Evolutionary conservation across 163 green algal species (phyloP), one percentile per base, ranked within the genome.

Genomic region (Chlorella variabilis): DNA sequence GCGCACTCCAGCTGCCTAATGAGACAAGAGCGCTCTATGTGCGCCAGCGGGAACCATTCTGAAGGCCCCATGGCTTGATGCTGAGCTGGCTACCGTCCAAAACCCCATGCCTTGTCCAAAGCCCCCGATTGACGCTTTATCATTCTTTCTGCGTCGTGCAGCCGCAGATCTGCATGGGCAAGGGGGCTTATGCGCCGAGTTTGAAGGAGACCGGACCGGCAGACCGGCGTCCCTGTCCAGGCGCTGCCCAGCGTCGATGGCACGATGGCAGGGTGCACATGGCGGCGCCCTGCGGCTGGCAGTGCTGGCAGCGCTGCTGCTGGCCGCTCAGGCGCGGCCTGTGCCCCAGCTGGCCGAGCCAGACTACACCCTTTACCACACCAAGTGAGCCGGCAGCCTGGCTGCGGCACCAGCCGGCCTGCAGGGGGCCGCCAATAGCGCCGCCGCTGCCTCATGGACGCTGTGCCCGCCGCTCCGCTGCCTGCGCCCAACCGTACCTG

Each of bases 291-390:
- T 67, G 59, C 59, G 27, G 8, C 3, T 67, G n/a, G n/a, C 59
- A 39, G 27, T 38, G 59, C n/a, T 38, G 7, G 59, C 20, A 5
- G 4, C 9, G 9, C 31, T 36, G 48, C 48, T 77, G 70, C n/a
- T 62, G n/a, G 68, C 41, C n/a, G 42, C 15, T 17, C 8, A 11
- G 31, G 68, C 68, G 29, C 70, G 70, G 20, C 70, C 45, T 33
- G 31, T 66, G 67, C 67, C 67, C 20, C 41, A 76, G 69, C 18
- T 83, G 17, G 71, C 84, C 0, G 4, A 85, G 54, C 91, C 91
- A 0, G 87, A 96, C 82, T 96, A 91, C 77, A 85, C 85, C 2
- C 45, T 95, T 4, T 96, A 96, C 48, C 90, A 95, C 73, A 90
- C 69, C 25, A 90, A 88, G 85, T 93, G 42, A 78, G 85, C 58